Evolutionary conservation across 2,329 filamentous ascomycete species (phyloP), one percentile per base, ranked within the genome.

Genomic region (Penicillium sp.): DNA sequence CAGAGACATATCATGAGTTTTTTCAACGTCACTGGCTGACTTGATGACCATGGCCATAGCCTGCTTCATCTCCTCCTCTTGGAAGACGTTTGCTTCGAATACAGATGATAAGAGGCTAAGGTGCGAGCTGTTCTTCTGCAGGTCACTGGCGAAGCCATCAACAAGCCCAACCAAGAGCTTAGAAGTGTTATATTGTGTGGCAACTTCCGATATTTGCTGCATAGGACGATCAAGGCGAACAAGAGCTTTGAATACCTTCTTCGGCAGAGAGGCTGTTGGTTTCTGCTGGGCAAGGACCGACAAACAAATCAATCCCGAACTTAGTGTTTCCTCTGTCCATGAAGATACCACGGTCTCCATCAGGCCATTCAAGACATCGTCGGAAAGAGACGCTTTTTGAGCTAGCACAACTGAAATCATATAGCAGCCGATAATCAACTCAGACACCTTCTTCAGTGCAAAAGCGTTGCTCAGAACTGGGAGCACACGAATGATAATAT

Each of bases 341-440:
- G 90, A 90, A 27, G 83, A 78, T 9, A 90, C 88, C 33, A 96
- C 85, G 61, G 93, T 91, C 67, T 96, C 90, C 91, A 98, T 96
- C 68, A 99, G 83, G 1, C 88, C 87, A 53, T 90, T 87, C n/a
- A 98, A 80, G 2, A 93, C 85, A 55, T 84, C 84, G 66, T 98
- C 92, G 47, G 90, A 86, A 14, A 98, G 81, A 48, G 85, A 83
- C 1, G 89, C 87, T 74, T 96, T 96, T 48, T 90, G 87, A 7
- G 91, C 92, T 60, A 98, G 83, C 48, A 98, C 86, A 7, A 91
- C 86, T 55, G 93, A 84, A 21, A 96, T 86, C 89, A 97, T 96
- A 73, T 96, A 98, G 56, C 90, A 93, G 16, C 90, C 92, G 58
- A 96, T 84, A 63, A 93, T 90, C 43, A 96, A 79, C 60, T 93